Evolutionary conservation across 768 basidiomycete genomes (phyloP), one percentile per base, ranked within the genome.

Genomic region (Kwoniella shandongensis): DNA sequence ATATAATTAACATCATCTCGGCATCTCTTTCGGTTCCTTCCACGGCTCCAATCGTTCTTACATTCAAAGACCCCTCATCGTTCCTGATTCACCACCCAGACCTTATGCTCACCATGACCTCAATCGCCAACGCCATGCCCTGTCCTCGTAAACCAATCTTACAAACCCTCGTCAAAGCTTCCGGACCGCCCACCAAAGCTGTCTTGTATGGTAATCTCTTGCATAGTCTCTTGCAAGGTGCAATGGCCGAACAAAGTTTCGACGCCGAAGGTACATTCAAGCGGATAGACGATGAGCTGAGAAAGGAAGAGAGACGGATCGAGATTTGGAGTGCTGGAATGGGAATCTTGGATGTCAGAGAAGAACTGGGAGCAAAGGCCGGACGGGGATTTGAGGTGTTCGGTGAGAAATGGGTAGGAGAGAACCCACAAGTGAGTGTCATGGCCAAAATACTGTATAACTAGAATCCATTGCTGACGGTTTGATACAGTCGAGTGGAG

Each of bases 21-120:
- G 69, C 74, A 2, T 39, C 38, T 26, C 58, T 94, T 35, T 88
- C 88, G 12, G 40, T 64, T 4, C 79, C 77, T 65, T 47, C 57
- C 3, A 39, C 50, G 29, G 57, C 29, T 72, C 77, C 64, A 29
- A 55, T 67, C 1, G 44, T 76, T 6, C 74, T 96, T 44, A 84
- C 84, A 1, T 81, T 85, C 27, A 81, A 81, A 51, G 70, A 81
- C 10, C 65, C 69, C 0, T 39, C 50, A 6, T 86, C 91, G 63
- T 79, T 88, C 45, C 78, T 98, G 54, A 86, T 98, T 61, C 86
- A 87, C 46, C 91, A 98, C 68, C 94, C 94, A 4, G 94, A 99
- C 76, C 78, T 90, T 44, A 86, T 99, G 39, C 76, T 97, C 45
- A 93, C 96, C 1, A 87, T 91, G 23, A 96, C 94, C 0, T 83